Evolutionary conservation across 306 rosid genomes (phyloP).

Genomic region (Cucurbita moschata): DNA sequence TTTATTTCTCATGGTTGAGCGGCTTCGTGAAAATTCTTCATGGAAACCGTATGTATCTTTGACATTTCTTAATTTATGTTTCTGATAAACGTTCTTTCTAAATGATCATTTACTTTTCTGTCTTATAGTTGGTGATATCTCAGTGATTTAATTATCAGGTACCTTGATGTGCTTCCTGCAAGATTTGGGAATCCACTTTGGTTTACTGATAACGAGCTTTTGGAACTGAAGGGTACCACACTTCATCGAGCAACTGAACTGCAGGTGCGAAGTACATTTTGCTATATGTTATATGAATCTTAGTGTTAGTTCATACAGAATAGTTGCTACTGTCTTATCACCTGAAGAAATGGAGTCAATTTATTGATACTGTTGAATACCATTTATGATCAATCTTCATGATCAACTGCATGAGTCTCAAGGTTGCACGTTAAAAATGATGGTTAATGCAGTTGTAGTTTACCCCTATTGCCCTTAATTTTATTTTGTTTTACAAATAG

Average conservation of each 20-base stretch:
- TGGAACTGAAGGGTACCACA: conserved; percentile 72
- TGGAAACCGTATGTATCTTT: conserved; percentile 86
- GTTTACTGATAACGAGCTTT: conserved; percentile 66
- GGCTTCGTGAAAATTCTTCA: conserved; percentile 58
- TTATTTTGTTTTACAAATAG: neutral
- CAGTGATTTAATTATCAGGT: conserved; percentile 40
- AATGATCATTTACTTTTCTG: neutral
- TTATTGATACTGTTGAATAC: neutral
- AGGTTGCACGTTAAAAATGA: neutral
- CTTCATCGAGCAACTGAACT: conserved; percentile 69
- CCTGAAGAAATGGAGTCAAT: neutral
- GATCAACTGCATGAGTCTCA: neutral
- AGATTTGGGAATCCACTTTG: conserved; percentile 77
- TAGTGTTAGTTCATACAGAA: neutral
- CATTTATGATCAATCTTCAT: neutral
- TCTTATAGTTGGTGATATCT: conserved; percentile 11
- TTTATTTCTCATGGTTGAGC: conserved; percentile 68
- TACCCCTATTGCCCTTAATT: neutral
- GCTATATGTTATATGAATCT: neutral
- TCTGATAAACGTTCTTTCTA: neutral
- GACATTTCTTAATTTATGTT: conserved; percentile 4
- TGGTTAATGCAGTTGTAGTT: neutral
- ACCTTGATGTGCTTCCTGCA: conserved; percentile 82
- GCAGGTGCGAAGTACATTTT: conserved; percentile 35
- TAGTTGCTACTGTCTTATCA: neutral